Conservation (phyloP, 2,329 filamentous ascomycete genomes). For the Colletotrichum coccodes region DNA sequence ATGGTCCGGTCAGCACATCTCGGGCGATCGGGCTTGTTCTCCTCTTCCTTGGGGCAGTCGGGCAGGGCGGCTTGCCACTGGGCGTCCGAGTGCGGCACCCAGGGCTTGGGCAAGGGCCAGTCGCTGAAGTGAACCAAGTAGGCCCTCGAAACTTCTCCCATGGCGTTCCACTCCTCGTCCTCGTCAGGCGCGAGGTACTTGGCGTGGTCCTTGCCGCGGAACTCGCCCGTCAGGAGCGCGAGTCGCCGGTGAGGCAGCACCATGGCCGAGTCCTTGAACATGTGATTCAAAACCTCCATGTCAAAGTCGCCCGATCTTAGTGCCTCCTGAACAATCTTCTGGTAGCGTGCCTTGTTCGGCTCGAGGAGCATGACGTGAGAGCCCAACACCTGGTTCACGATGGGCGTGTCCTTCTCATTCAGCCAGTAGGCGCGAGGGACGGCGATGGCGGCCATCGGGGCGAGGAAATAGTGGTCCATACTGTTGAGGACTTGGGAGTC, state of each 20-base stretch:
- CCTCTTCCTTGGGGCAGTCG: background rate
- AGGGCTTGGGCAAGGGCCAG: slow-evolving; percentile 74
- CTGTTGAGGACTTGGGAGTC: slow-evolving; percentile 70
- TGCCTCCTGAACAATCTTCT: slow-evolving; percentile 52
- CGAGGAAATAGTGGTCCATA: slow-evolving; percentile 78
- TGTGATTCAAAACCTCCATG: slow-evolving; percentile 74
- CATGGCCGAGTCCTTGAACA: slow-evolving; percentile 67
- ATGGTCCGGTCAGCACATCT: slow-evolving; percentile 19
- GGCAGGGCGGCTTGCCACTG: slow-evolving; percentile 28
- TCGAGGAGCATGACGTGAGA: slow-evolving; percentile 68
- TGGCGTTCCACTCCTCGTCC: slow-evolving; percentile 67
- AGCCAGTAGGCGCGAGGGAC: slow-evolving; percentile 81
- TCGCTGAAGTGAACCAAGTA: slow-evolving; percentile 79
- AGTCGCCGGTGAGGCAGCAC: slow-evolving; percentile 73
- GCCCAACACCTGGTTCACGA: slow-evolving; percentile 50
- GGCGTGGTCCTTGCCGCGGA: slow-evolving; percentile 60
- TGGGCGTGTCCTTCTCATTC: slow-evolving; percentile 58
- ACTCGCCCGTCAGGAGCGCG: slow-evolving; percentile 70
- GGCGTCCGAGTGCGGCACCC: slow-evolving; percentile 38
- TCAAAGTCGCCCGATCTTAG: slow-evolving; percentile 60
- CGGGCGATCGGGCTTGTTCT: background rate
- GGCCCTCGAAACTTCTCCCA: slow-evolving; percentile 62
- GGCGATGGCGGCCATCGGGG: slow-evolving; percentile 69
- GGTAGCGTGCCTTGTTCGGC: slow-evolving; percentile 45
- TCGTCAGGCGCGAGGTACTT: slow-evolving; percentile 57